A percentile compares a stretch with the other conserved stretches of the same genome.
Evolutionary conservation across 1,139 yeast species (phyloP).

Genomic region (Yamadazyma diospyri): DNA sequence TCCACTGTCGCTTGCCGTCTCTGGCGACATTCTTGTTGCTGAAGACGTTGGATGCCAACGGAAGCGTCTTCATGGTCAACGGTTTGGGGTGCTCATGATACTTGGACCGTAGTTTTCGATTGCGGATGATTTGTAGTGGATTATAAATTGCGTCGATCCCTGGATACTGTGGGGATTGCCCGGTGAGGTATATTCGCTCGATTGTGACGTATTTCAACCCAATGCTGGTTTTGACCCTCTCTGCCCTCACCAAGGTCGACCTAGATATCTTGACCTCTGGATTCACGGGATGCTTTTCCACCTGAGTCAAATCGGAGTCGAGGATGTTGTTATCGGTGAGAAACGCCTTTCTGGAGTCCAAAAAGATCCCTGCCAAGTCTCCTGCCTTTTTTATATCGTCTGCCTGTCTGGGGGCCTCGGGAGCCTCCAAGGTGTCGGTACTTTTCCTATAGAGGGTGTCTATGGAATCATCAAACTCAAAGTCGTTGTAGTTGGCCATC

Average conservation of each 20-base stretch:
- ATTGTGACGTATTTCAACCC: constrained; percentile 50
- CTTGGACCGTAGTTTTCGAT: constrained; percentile 53
- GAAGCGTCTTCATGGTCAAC: constrained; percentile 32
- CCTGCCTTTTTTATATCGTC: constrained; percentile 34
- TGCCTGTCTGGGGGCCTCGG: too few species aligned
- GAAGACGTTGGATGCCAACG: constrained; percentile 55
- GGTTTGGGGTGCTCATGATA: constrained; percentile 39
- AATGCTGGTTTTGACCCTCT: constrained; percentile 48
- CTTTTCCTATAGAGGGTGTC: constrained; percentile 2
- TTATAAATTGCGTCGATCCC: constrained; percentile 70
- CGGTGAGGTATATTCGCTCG: constrained; percentile 30
- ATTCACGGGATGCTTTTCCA: not conserved
- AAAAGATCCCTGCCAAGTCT: constrained; percentile 38
- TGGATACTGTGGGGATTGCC: constrained; percentile 22
- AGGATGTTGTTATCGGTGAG: constrained; percentile 41
- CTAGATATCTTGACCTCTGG: constrained; percentile 20
- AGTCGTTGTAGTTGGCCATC: constrained; percentile 8
- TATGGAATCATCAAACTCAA: constrained; percentile 7
- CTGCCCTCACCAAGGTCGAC: constrained; percentile 48
- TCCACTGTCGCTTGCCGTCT: constrained; percentile 30
- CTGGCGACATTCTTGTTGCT: constrained; percentile 29
- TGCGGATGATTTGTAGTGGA: constrained; percentile 76
- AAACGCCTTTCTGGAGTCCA: constrained; percentile 42
- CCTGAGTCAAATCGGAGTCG: constrained; percentile 13
- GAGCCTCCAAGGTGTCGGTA: not conserved